Conservation (phyloP, 495 filamentous ascomycete genomes). For the Pyronema omphalodes region DNA sequence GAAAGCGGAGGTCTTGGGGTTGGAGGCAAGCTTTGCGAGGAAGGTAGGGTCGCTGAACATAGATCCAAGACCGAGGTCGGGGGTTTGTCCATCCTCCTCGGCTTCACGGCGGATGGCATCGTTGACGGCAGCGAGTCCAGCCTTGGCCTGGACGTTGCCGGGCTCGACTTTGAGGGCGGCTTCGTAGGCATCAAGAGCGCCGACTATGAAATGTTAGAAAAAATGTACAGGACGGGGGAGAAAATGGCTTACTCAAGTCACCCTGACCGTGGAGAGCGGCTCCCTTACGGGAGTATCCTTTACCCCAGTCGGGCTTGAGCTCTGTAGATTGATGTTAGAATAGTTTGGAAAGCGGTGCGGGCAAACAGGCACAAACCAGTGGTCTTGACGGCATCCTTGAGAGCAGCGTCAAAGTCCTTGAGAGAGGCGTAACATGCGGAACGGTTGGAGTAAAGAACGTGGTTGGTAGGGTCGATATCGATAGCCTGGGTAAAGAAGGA, state of each 20-base stretch:
- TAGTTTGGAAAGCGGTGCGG: background rate
- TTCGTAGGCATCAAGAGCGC: constrained; percentile 75
- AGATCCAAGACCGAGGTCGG: constrained; percentile 46
- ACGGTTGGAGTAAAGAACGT: constrained; percentile 94
- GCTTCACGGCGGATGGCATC: constrained; percentile 74
- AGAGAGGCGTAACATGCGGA: constrained; percentile 91
- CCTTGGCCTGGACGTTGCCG: constrained; percentile 79
- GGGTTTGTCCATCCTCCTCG: constrained; percentile 36
- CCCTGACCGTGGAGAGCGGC: constrained; percentile 73
- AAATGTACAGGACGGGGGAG: background rate
- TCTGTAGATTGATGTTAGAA: constrained; percentile 26
- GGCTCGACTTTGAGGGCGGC: constrained; percentile 81
- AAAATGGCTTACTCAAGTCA: constrained; percentile 44
- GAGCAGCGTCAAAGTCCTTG: constrained; percentile 62
- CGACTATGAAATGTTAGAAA: constrained; percentile 30
- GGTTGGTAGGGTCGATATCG: constrained; percentile 68
- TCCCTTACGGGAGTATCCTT: constrained; percentile 84
- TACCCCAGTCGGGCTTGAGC: constrained; percentile 95
- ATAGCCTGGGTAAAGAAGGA: constrained; percentile 82
- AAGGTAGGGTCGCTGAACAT: constrained; percentile 89
- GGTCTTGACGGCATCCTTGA: constrained; percentile 81
- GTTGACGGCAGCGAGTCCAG: constrained; percentile 62
- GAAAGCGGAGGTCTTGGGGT: constrained; percentile 76
- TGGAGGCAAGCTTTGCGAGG: constrained; percentile 71
- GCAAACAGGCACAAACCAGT: constrained; percentile 27